phyloP scores from a whole-genome alignment of 2,329 filamentous ascomycete species.

The Phaeophleospora eucalypticola region DNA sequence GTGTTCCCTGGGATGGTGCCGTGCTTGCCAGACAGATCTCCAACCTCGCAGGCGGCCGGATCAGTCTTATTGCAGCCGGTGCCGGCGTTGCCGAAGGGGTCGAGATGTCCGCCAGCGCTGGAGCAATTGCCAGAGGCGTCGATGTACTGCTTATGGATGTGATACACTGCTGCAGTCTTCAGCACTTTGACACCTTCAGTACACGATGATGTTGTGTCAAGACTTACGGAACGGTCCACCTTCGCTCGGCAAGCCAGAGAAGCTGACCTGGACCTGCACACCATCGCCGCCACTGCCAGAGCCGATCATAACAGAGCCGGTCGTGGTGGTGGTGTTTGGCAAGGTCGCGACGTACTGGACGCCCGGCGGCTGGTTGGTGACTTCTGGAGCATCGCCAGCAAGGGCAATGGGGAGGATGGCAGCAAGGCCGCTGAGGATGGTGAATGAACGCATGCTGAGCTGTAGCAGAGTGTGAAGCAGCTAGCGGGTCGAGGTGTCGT shows the following conservation, averaged over 20 bases:
- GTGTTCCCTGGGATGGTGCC: slow-evolving; percentile 35
- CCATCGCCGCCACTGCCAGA: slow-evolving; percentile 32
- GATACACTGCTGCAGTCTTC: slow-evolving; percentile 36
- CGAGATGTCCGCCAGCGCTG: slow-evolving; percentile 39
- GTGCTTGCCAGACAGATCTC: slow-evolving; percentile 45
- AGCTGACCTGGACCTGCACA: slow-evolving; percentile 38
- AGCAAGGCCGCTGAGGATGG: slow-evolving; percentile 4
- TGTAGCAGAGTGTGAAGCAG: not conserved
- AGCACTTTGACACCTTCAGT: not conserved
- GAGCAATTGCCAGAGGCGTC: slow-evolving; percentile 43
- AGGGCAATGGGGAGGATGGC: not conserved
- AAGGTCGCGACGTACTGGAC: slow-evolving; percentile 12
- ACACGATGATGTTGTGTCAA: not conserved
- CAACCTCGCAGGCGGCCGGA: slow-evolving; percentile 41
- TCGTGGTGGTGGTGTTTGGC: slow-evolving; percentile 6
- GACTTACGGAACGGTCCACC: slow-evolving; percentile 43
- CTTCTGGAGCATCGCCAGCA: slow-evolving; percentile 2
- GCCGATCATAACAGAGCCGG: slow-evolving; percentile 14
- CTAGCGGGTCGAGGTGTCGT: not conserved
- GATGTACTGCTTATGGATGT: slow-evolving; percentile 43
- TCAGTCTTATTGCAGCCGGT: slow-evolving; percentile 36
- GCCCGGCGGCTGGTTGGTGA: not conserved
- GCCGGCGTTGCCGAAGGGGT: slow-evolving; percentile 41
- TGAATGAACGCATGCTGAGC: slow-evolving; percentile 5
- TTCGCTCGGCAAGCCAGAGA: slow-evolving; percentile 38